These are phyloP conservation scores for Geranium brycei DNA, from an alignment of 345 rosid species.

Conservation along the genomic window DNA sequence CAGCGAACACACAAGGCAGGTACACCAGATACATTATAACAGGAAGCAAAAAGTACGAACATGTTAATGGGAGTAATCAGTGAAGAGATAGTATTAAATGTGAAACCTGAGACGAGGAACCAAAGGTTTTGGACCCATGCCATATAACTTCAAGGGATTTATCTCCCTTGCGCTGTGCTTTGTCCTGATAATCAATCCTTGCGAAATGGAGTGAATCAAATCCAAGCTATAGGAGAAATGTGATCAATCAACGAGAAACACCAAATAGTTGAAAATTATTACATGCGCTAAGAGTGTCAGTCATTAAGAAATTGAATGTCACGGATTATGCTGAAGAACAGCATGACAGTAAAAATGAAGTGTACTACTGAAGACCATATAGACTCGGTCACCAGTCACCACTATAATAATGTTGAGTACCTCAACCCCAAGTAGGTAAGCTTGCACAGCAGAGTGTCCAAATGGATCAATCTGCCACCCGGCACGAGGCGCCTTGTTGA, in stretches of 20 bases:
- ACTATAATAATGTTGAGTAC: slow-evolving; percentile 14
- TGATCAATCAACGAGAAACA: neutral
- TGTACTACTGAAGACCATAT: too few relatives aligned
- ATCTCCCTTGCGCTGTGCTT: slow-evolving; percentile 51
- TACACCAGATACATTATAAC: too few relatives aligned
- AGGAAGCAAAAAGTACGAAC: too few relatives aligned
- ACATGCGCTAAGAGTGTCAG: too few relatives aligned
- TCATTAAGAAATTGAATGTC: too few relatives aligned
- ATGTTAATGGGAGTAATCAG: too few relatives aligned
- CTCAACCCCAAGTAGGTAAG: slow-evolving; percentile 74
- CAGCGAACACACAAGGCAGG: too few relatives aligned
- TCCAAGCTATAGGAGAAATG: slow-evolving; percentile 38
- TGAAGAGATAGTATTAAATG: neutral
- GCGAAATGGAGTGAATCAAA: slow-evolving; percentile 85
- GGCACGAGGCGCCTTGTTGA: slow-evolving; percentile 61
- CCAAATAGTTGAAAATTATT: neutral
- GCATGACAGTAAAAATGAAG: too few relatives aligned
- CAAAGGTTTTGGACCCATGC: slow-evolving; percentile 83
- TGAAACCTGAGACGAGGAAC: slow-evolving; percentile 62
- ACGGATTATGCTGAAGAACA: too few relatives aligned
- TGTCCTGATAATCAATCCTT: slow-evolving; percentile 78
- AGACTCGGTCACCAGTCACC: too few relatives aligned
- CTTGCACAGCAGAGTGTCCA: slow-evolving; percentile 89
- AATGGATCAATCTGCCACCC: slow-evolving; percentile 96
- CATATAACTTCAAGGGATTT: slow-evolving; percentile 70